Evolutionary conservation across 208 protist genomes (phyloP).

Genomic region (Phytomonas sp.): DNA sequence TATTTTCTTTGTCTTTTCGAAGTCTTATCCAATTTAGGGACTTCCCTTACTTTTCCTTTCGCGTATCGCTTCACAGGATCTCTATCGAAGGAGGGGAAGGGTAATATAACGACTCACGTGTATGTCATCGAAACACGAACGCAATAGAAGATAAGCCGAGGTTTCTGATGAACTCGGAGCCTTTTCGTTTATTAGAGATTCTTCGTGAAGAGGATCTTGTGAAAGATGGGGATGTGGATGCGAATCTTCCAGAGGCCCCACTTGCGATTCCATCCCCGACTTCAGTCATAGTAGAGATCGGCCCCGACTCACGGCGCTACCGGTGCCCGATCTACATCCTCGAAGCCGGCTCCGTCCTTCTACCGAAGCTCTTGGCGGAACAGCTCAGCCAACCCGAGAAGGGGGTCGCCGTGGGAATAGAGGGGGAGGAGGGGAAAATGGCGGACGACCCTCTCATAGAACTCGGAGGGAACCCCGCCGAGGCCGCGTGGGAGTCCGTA

Average conservation of each 20-base stretch:
- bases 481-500: background rate
- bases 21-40: background rate
- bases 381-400: background rate
- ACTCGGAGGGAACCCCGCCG: background rate
- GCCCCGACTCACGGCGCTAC: constrained; percentile 13
- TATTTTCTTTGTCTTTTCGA: background rate
- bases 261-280: background rate
- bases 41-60: background rate
- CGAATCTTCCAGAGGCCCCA: background rate
- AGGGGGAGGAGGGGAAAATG: background rate
- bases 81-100: background rate
- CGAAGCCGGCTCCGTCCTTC: constrained; percentile 19
- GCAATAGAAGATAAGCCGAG: background rate
- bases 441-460: background rate
- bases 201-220: background rate
- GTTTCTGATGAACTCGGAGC: background rate
- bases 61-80: background rate
- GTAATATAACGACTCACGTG: background rate
- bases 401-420: background rate
- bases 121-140: background rate
- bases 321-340: constrained; percentile 34
- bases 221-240: background rate
- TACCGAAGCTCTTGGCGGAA: constrained; percentile 35
- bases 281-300: background rate
- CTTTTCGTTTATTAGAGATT: background rate